These are phyloP conservation scores for Termitomyces eurrhizus DNA, from an alignment of 768 basidiomycete species.

Conservation along the genomic window DNA sequence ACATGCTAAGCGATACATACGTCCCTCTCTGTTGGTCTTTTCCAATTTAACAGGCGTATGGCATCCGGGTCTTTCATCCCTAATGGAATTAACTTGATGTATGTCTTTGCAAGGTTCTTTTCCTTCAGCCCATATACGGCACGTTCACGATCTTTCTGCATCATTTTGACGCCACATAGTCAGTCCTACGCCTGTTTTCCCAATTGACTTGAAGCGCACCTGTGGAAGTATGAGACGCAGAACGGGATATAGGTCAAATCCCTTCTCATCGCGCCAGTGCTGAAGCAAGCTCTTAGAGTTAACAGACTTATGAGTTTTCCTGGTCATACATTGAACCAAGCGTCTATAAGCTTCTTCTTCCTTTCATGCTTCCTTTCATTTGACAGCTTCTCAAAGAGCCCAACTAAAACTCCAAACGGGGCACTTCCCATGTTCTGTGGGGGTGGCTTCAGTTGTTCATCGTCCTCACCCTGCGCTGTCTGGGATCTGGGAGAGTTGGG, in stretches of 20 bases:
- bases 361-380: slow-evolving; percentile 72
- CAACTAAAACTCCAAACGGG: slow-evolving; percentile 63
- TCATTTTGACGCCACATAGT: background rate
- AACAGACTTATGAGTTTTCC: background rate
- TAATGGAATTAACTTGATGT: slow-evolving; percentile 86
- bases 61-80: slow-evolving; percentile 79
- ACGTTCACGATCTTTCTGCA: slow-evolving; percentile 90
- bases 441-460: slow-evolving; percentile 34
- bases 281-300: slow-evolving; percentile 25
- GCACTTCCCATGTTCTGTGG: slow-evolving; percentile 66
- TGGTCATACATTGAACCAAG: slow-evolving; percentile 76
- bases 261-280: slow-evolving; percentile 87
- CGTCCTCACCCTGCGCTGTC: slow-evolving; percentile 11
- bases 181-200: background rate
- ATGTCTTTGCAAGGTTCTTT: slow-evolving; percentile 88
- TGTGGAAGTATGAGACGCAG: slow-evolving; percentile 89
- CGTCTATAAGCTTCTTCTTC: slow-evolving; percentile 60
- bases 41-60: slow-evolving; percentile 86
- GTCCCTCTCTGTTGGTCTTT: slow-evolving; percentile 65
- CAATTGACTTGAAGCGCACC: slow-evolving; percentile 32
- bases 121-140: slow-evolving; percentile 94
- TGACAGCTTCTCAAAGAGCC: slow-evolving; percentile 74
- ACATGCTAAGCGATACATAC: slow-evolving; percentile 28
- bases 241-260: slow-evolving; percentile 86
- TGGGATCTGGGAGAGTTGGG: slow-evolving; percentile 39